A percentile compares a stretch with the other conserved stretches of the same genome.
Conservation (phyloP, 2,329 filamentous ascomycete genomes). For the Kalmusia sp. region DNA sequence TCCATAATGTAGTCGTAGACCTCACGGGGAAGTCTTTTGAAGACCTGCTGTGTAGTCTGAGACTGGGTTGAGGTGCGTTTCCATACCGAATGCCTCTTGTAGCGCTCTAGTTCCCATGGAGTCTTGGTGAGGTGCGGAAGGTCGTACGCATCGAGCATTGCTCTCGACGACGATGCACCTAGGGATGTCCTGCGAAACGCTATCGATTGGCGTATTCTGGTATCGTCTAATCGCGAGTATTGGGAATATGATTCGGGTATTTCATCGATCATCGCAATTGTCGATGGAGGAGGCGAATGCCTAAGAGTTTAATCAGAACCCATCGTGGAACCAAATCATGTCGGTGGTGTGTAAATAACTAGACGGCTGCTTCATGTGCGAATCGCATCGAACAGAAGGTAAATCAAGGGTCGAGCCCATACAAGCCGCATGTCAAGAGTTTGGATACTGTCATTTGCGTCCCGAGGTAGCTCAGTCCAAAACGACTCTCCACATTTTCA, state of each 20-base stretch:
- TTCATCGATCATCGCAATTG: neutral
- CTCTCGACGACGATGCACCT: neutral
- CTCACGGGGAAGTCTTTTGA: conserved; percentile 59
- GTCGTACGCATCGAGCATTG: conserved; percentile 12
- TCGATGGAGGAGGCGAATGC: neutral
- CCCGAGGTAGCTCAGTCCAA: too few relatives aligned
- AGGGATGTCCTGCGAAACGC: conserved; percentile 7
- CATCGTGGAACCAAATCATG: neutral
- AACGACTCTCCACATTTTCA: too few relatives aligned
- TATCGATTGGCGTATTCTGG: conserved; percentile 1
- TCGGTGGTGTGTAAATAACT: too few relatives aligned
- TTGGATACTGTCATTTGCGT: too few relatives aligned
- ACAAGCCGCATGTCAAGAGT: too few relatives aligned
- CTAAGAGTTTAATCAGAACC: neutral
- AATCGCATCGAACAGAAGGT: too few relatives aligned
- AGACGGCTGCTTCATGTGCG: too few relatives aligned
- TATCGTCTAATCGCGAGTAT: neutral
- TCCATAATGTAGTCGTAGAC: conserved; percentile 63
- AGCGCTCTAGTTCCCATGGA: conserved; percentile 48
- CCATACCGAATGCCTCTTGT: conserved; percentile 41
- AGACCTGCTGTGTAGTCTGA: conserved; percentile 38
- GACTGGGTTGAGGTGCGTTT: conserved; percentile 22
- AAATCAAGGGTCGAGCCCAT: too few relatives aligned
- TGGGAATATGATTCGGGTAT: neutral
- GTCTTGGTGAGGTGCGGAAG: conserved; percentile 40